Evolutionary conservation across 345 rosid genomes (phyloP), one percentile per base, ranked within the genome.

Genomic region (Brassica rapa): DNA sequence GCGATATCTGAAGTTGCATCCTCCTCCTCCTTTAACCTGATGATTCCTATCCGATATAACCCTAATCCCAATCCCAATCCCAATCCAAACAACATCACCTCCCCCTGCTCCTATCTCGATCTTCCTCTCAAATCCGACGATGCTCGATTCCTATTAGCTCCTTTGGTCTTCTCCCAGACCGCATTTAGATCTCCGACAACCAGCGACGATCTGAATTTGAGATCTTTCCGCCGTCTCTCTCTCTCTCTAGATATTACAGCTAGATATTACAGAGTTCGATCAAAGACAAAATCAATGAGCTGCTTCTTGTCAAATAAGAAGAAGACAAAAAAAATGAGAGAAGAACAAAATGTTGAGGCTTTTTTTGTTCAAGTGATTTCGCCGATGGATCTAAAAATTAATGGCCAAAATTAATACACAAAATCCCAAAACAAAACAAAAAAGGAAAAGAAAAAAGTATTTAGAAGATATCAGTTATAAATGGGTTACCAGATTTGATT

Each of bases 1-100:
- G 98, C 87, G 99, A 96, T 89, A 96, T 84, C 91, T 88, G 98
- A 90, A 96, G 98, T 97, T 90, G 99, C 99, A 96, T 96, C 86
- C 87, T 93, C 70, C 82, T 43, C 53, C 53, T 11, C 53, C 49
- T 33, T 6, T 6, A 6, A 5, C 8, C 8, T 7, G 68, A 82
- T 43, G 51, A 11, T 43, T 49, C 56, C 7, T 14, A 49, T 39
- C 46, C 3, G 14, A 39, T 37, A 25, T 3, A 30, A 75, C 72
- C 77, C 83, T 80, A 70, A 71, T 71, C 80, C 72, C 82, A 12
- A 12, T 0, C 46, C 46, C 41, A 41, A 80, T 74, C 77, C 83
- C 75, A 70, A 71, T 71, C 80, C 72, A 81, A 84, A 79, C 87
- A 89, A 87, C 98, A 94, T 91, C 89, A 90, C 97, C 90, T 83